Evolutionary conservation across 306 rosid species (phyloP).

Genomic region (Lupinus albus): DNA sequence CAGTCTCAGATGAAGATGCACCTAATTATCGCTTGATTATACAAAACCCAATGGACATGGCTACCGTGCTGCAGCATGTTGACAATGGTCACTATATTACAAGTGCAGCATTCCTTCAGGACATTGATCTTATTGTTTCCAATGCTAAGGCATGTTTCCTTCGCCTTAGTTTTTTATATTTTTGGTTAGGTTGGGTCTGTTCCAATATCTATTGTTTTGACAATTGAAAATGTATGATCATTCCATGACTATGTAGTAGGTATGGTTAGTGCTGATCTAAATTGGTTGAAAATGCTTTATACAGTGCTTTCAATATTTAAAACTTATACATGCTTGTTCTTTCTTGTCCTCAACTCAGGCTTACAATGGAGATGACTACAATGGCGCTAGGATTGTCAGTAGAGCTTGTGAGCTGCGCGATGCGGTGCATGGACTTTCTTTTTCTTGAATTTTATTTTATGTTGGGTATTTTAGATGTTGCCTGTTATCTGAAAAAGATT

Average conservation of each 20-base stretch:
- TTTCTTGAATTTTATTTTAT: constrained; percentile 40
- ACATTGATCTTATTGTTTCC: constrained; percentile 82
- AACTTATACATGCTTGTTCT: constrained; percentile 39
- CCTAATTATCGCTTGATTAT: constrained; percentile 89
- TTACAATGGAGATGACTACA: constrained; percentile 89
- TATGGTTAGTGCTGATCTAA: constrained; percentile 22
- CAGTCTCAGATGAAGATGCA: constrained; percentile 95
- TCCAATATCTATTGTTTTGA: neutral
- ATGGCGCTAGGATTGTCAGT: constrained; percentile 90
- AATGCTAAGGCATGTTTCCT: constrained; percentile 78
- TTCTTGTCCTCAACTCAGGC: constrained; percentile 58
- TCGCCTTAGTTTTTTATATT: neutral
- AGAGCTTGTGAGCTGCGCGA: constrained; percentile 94
- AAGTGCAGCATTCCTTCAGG: constrained; percentile 77
- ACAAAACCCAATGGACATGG: constrained; percentile 93
- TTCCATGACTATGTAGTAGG: constrained; percentile 26
- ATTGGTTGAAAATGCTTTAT: constrained; percentile 31
- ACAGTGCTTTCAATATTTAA: constrained; percentile 14
- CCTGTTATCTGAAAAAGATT: constrained; percentile 32
- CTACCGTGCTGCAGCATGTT: constrained; percentile 84
- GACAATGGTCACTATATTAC: constrained; percentile 87
- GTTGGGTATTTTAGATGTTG: constrained; percentile 20
- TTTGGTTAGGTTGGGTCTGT: constrained; percentile 14
- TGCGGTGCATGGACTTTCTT: constrained; percentile 57
- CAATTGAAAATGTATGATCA: constrained; percentile 8